Percentiles rank a stretch among this genome's conserved stretches.
Evolutionary conservation across 148 eudicot genomes (phyloP).

Genomic region (Diospyros lotus): DNA sequence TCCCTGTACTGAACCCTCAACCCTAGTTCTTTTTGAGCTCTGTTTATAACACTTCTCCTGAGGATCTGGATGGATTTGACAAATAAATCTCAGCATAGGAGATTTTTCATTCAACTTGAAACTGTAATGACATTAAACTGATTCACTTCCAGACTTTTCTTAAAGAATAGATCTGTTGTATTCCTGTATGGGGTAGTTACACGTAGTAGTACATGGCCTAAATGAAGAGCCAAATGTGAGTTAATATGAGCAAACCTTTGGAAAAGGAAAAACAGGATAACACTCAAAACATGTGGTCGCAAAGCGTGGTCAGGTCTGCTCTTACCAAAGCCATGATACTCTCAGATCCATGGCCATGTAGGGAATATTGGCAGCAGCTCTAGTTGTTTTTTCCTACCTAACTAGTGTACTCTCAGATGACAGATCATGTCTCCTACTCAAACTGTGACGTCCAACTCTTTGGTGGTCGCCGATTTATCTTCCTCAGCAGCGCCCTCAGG

Average conservation of each 20-base stretch:
- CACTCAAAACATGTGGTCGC: background rate
- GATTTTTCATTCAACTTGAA: background rate
- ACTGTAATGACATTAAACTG: background rate
- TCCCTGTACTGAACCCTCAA: conserved; percentile 36
- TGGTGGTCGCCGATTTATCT: background rate
- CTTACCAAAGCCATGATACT: background rate
- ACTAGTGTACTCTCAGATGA: background rate
- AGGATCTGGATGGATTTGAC: background rate
- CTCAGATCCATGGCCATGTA: background rate
- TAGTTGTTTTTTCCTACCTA: background rate
- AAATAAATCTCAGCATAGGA: background rate
- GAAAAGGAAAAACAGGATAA: background rate
- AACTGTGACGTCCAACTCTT: background rate
- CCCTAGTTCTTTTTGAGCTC: background rate
- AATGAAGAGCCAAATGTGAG: background rate
- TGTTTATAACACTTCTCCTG: background rate
- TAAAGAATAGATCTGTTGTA: conserved; percentile 1
- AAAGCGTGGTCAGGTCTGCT: background rate
- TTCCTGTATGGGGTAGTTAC: background rate
- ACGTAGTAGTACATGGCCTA: background rate
- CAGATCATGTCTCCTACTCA: background rate
- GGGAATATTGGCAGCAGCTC: background rate
- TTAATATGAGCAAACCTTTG: background rate
- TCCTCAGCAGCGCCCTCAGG: background rate
- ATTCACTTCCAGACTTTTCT: background rate